A percentile compares a stretch with the other conserved stretches of the same genome.
These are phyloP conservation scores for Pistacia atlantica DNA, from an alignment of 345 rosid species.

Conservation along the genomic window DNA sequence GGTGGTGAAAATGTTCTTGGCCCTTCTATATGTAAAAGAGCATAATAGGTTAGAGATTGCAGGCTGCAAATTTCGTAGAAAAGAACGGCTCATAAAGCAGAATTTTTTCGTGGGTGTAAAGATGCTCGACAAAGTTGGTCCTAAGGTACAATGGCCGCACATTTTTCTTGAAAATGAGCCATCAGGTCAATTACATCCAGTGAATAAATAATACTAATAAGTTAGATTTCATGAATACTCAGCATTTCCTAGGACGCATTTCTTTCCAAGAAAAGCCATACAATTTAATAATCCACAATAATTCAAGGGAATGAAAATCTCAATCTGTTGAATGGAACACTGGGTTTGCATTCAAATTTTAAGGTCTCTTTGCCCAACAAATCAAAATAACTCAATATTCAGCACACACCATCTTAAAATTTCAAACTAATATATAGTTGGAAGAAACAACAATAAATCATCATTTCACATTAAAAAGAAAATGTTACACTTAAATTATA, in stretches of 20 bases:
- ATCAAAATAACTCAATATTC: constrained; percentile 2
- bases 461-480: not conserved
- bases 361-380: not conserved
- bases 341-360: too few relatives aligned
- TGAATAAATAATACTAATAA: not conserved
- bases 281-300: not conserved
- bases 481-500: not conserved
- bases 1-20: not conserved
- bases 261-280: not conserved
- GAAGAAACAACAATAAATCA: not conserved
- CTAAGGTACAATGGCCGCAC: not conserved
- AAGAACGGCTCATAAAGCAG: too few relatives aligned
- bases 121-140: not conserved
- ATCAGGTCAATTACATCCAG: not conserved
- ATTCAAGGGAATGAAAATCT: not conserved
- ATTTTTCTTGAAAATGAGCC: not conserved
- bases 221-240: not conserved
- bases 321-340: too few relatives aligned
- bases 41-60: not conserved
- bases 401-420: not conserved
- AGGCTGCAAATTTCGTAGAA: not conserved
- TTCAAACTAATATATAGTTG: not conserved
- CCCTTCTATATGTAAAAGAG: not conserved
- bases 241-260: not conserved
- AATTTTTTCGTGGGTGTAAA: not conserved